Base-by-base conservation (phyloP, 2,329 filamentous ascomycete genomes). In the Colletotrichum camelliae region DNA sequence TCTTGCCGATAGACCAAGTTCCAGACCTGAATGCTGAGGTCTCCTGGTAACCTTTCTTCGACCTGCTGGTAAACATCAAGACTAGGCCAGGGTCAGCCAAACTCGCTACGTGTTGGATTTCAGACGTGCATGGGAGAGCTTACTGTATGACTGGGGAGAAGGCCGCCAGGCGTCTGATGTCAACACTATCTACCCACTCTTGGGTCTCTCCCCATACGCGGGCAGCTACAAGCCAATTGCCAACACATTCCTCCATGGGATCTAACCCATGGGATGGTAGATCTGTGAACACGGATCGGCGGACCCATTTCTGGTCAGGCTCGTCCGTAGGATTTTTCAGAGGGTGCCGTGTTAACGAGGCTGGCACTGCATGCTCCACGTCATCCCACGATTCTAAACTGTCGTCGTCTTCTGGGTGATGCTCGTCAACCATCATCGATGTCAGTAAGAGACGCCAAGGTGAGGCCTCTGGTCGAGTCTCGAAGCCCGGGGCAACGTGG, bases 301-400 rank as follows among this genome's bases (percentile, higher is more conserved):
- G 43, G 43, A 1, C 43, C n/a, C 43, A 52, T 52, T 52, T 52
- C 43, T 7, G 43, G n/a, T 21, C 0, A 21, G 10, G 10, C n/a
- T 24, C 12, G 43, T 52, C 0, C 1, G 43, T 52, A n/a, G 43
- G 43, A 13, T 10, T 52, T 0, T 52, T 21, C n/a, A 21, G 43
- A 21, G 43, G 43, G n/a, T 52, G 43, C 0, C 10, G 43, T 1
- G 1, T 1, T 7, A 12, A 13, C 0, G 6, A 4, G 2, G 21
- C 43, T 24, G 43, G 43, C 43, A 48, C 43, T 4, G 2, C 2
- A 21, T 48, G n/a, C 43, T 52, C n/a, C n/a, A 13, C 9, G 1
- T 52, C 43, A n/a, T 52, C n/a, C 43, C 43, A 52, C 2, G 43
- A 52, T 52, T 52, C 0, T 13, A 52, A 24, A 21, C 10, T 21